These are phyloP conservation scores for Rhizophora apiculata DNA, from an alignment of 345 rosid species.

Conservation along the genomic window DNA sequence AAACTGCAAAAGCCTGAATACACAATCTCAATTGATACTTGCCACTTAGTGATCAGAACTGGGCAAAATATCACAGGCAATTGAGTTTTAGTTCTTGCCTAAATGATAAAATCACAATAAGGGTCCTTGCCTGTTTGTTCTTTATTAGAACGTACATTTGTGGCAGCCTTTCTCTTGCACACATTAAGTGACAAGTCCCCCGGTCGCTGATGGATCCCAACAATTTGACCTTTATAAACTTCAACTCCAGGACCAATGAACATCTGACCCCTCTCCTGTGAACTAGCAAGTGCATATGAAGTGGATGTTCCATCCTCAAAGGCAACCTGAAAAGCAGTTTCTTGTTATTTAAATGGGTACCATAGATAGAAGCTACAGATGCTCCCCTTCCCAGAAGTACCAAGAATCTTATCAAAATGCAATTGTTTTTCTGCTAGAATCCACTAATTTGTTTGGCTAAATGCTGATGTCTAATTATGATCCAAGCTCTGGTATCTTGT, in stretches of 20 bases:
- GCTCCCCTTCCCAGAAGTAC: neutral
- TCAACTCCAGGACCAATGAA: slow-evolving; percentile 79
- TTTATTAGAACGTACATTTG: slow-evolving; percentile 88
- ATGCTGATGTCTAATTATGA: too few relatives aligned
- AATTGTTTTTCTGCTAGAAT: too few relatives aligned
- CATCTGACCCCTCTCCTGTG: slow-evolving; percentile 95
- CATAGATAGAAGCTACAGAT: too few relatives aligned
- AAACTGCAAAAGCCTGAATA: neutral
- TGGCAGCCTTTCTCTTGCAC: slow-evolving; percentile 96
- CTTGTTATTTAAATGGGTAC: slow-evolving; percentile 4
- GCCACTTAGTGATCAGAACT: too few relatives aligned
- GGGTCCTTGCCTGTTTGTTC: slow-evolving; percentile 62
- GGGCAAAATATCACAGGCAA: neutral
- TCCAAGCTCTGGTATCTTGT: too few relatives aligned
- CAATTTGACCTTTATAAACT: slow-evolving; percentile 87
- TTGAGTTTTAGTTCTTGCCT: neutral
- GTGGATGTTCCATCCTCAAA: slow-evolving; percentile 83
- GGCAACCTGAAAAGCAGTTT: slow-evolving; percentile 66
- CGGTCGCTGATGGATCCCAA: slow-evolving; percentile 90
- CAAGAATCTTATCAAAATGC: neutral
- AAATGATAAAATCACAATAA: slow-evolving; percentile 1
- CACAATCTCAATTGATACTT: neutral
- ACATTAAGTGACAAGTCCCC: slow-evolving; percentile 85
- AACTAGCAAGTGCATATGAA: slow-evolving; percentile 78
- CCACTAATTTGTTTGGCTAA: too few relatives aligned